Evolutionary conservation across 2,329 filamentous ascomycete genomes (phyloP).

Genomic region (Phyllosticta ampelicida): DNA sequence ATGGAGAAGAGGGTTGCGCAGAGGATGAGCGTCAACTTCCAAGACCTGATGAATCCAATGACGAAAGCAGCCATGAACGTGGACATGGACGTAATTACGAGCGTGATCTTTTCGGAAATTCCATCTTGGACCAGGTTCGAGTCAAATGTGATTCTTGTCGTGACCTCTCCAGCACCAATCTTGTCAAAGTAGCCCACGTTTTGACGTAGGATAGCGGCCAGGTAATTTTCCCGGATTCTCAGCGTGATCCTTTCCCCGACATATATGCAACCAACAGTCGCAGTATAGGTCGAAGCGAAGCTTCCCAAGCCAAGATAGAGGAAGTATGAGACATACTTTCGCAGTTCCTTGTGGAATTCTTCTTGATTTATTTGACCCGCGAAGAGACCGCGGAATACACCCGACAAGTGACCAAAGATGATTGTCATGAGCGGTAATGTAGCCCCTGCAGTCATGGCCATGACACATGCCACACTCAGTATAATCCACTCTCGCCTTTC

Average conservation of each 20-base stretch:
- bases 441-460: constrained; percentile 61
- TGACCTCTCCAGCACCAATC: constrained; percentile 84
- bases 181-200: constrained; percentile 52
- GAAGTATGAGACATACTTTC: constrained; percentile 15
- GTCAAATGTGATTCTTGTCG: constrained; percentile 86
- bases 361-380: constrained; percentile 13
- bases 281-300: constrained; percentile 34
- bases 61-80: constrained; percentile 77
- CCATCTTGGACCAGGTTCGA: constrained; percentile 90
- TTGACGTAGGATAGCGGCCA: constrained; percentile 43
- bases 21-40: constrained; percentile 86
- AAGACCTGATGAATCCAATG: constrained; percentile 82
- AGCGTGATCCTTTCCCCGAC: constrained; percentile 35
- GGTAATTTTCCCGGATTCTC: constrained; percentile 42
- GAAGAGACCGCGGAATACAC: constrained; percentile 14
- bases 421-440: constrained; percentile 67
- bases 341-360: constrained; percentile 12
- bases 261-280: constrained; percentile 80
- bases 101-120: constrained; percentile 41
- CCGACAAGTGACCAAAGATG: constrained; percentile 13
- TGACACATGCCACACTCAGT: constrained; percentile 49
- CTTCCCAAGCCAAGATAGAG: constrained; percentile 17
- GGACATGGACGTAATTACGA: constrained; percentile 23
- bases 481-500: constrained; percentile 54
- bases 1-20: constrained; percentile 71